Evolutionary conservation across 768 basidiomycete species (phyloP), one percentile per base, ranked within the genome.

Genomic region (Multifurca ochricompacta): DNA sequence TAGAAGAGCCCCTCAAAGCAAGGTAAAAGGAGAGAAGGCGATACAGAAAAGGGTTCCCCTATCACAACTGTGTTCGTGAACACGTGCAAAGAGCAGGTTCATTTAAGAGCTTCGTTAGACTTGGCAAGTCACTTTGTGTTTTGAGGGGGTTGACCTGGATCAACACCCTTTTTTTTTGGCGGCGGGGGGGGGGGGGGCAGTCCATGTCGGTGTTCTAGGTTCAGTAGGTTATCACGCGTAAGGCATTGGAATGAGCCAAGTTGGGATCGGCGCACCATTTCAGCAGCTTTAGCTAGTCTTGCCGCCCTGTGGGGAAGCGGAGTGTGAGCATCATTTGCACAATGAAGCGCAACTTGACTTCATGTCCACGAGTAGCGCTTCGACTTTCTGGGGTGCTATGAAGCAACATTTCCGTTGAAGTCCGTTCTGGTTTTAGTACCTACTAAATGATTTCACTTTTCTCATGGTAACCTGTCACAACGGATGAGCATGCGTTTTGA

Each of bases 181-280:
- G n/a, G n/a, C n/a, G n/a, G n/a, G n/a, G n/a, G n/a, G n/a, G n/a
- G n/a, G 58, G 31, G 30, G 49, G 25, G n/a, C 46, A 82, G 80
- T 83, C 46, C 90, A 90, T 61, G 69, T 82, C 1, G 81, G 76
- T 4, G 66, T 89, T 11, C 64, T 89, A 27, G 80, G 82, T 3
- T 66, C 75, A 16, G 67, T 87, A 13, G 83, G 83, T 2, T 90
- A 84, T 65, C 68, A 77, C 53, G 73, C 74, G 1, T 89, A 85
- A 66, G 64, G 68, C 42, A 87, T 66, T 88, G 87, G 85, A 71
- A 85, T 57, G 67, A 68, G 31, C 75, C 78, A 1, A 67, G 61
- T 3, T 88, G 87, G 87, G 83, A 89, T 65, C 70, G 77, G 49
- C 76, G 81, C 16, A 66, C 73, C 6, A 76, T 88, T 9, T 79